Percentiles rank a stretch among this genome's conserved stretches.
Evolutionary conservation across 768 basidiomycete species (phyloP).

Genomic region (Tylopilus sp.): DNA sequence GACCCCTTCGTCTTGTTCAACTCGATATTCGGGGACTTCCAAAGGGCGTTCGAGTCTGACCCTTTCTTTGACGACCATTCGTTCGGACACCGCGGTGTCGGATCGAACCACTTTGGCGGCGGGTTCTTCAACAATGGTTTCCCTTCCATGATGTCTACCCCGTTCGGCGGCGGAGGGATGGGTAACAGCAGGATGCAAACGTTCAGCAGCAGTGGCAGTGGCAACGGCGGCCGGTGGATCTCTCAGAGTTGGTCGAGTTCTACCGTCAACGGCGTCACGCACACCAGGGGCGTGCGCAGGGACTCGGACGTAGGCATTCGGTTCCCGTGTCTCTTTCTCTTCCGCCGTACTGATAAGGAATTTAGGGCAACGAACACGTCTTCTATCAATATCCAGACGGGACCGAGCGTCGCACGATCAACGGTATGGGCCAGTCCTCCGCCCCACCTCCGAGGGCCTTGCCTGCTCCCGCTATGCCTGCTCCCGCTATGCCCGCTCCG

Average conservation of each 20-base stretch:
- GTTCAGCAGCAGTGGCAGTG: conserved; percentile 1
- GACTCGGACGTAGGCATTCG: conserved; percentile 55
- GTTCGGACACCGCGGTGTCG: conserved; percentile 15
- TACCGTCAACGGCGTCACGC: conserved; percentile 66
- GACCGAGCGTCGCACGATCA: conserved; percentile 59
- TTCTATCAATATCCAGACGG: conserved; percentile 66
- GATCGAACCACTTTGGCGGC: conserved; percentile 10
- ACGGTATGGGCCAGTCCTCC: conserved; percentile 51
- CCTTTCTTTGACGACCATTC: conserved; percentile 33
- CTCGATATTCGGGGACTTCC: conserved; percentile 58
- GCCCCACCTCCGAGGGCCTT: conserved; percentile 14
- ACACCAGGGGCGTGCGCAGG: conserved; percentile 49
- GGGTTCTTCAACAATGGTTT: conserved; percentile 12
- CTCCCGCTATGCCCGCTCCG: conserved; percentile 1
- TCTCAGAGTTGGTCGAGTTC: conserved; percentile 56
- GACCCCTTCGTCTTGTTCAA: conserved; percentile 78
- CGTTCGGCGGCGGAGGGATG: conserved; percentile 15
- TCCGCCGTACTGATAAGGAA: conserved; percentile 2
- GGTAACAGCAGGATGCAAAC: conserved; percentile 10
- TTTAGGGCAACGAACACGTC: conserved; percentile 73
- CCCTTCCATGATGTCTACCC: conserved; percentile 7
- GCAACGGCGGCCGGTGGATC: conserved; percentile 36
- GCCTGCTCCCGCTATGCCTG: background rate
- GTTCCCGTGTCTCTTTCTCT: background rate
- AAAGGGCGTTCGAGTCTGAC: conserved; percentile 32